Base-by-base conservation (phyloP, 805 yeast species). In the Myxozyma lipomycoides region DNA sequence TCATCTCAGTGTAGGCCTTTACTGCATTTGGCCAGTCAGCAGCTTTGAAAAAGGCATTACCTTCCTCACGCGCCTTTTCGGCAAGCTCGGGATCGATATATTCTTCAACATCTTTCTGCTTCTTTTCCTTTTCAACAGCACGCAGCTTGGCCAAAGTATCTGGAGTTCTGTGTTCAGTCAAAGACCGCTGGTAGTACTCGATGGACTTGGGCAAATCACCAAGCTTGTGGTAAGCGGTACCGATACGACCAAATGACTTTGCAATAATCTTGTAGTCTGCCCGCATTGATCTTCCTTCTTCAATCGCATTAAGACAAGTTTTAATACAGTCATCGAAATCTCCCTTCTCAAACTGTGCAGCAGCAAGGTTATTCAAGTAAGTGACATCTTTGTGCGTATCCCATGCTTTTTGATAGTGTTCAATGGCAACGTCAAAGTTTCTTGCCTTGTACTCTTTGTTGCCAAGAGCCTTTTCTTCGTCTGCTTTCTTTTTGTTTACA, bases 21-120 rank as follows among this genome's bases (percentile, higher is more conserved):
- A 93, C 96, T 21, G 98, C 97, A 59, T 76, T 82, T 57, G 98
- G 98, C 96, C 96, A 91, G 70, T 91, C 96, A 44, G 87, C 93
- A 61, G 86, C 84, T 52, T 84, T 80, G 78, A 93, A 93, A 64
- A 70, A 80, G 22, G 86, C 91, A 70, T 86, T 91, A 69, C 99
- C 99, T 70, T 82, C 78, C 55, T 88, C 74, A 72, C 98, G 85
- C 22, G 98, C 97, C 67, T 82, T 91, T 70, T 91, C 98, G 7
- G 98, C 97, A 72, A 86, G 83, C 61, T 75, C 96, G 34, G 95
- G 95, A 68, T 89, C 84, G 61, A 91, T 71, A 67, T 90, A 93
- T 30, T 82, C 79, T 63, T 79, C 79, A 36, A 85, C 79, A 71
- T 89, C 96, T 65, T 78, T 76, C 51, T 74, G 76, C 74, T 93